Conservation (phyloP, 2,329 filamentous ascomycete species). For the Botrytis aclada region DNA sequence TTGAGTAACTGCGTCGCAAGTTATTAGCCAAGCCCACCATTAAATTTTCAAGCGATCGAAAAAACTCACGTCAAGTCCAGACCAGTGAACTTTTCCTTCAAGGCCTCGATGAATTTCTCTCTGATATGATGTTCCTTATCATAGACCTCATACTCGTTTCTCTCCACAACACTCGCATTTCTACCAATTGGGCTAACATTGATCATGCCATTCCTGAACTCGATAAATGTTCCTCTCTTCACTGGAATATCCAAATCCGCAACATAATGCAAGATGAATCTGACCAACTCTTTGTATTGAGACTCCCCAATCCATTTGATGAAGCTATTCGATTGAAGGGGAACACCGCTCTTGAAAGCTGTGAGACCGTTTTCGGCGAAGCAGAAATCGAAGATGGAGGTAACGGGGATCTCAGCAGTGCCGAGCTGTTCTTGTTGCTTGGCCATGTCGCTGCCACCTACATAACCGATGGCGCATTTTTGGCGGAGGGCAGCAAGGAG, state of each 20-base stretch:
- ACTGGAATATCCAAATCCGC: constrained; percentile 80
- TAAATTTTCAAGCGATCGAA: not conserved
- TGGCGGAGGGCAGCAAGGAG: constrained; percentile 77
- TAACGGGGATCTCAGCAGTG: constrained; percentile 63
- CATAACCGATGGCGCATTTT: constrained; percentile 85
- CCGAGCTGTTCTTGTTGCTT: constrained; percentile 98
- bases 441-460: constrained; percentile 84
- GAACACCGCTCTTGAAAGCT: constrained; percentile 77
- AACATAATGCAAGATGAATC: constrained; percentile 76
- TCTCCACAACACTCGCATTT: constrained; percentile 78
- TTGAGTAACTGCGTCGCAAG: constrained; percentile 65
- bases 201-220: constrained; percentile 91
- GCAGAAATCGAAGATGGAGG: constrained; percentile 91
- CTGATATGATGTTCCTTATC: constrained; percentile 77
- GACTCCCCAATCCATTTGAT: constrained; percentile 87
- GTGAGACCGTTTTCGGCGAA: constrained; percentile 97
- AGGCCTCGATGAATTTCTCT: constrained; percentile 68
- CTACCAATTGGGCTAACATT: constrained; percentile 81
- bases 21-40: not conserved
- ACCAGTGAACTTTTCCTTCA: constrained; percentile 80
- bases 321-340: constrained; percentile 77
- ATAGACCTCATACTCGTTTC: constrained; percentile 76
- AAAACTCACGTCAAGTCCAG: constrained; percentile 73
- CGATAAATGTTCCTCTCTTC: constrained; percentile 81
- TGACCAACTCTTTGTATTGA: constrained; percentile 73